phyloP scores from a whole-genome alignment of 1,139 yeast genomes.

The Meyerozyma sp. region DNA sequence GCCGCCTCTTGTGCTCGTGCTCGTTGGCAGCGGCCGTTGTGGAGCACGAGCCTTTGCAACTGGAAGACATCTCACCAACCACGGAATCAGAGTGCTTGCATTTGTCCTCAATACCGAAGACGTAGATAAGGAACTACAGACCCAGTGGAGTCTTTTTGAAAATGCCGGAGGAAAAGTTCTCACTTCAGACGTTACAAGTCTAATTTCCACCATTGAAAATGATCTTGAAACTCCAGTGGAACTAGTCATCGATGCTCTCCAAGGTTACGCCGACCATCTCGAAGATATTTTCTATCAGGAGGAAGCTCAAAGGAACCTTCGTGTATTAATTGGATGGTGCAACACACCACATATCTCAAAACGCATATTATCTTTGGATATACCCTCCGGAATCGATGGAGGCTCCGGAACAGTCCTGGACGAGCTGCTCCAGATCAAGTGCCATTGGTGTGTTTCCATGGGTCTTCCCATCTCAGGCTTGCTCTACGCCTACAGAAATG shows the following conservation, averaged over 20 bases:
- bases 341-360: slow-evolving; percentile 45
- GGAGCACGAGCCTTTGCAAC: slow-evolving; percentile 76
- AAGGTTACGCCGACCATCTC: slow-evolving; percentile 73
- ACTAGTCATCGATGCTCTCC: slow-evolving; percentile 72
- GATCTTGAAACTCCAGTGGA: slow-evolving; percentile 72
- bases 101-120: slow-evolving; percentile 39
- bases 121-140: slow-evolving; percentile 21
- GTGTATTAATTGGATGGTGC: slow-evolving; percentile 61
- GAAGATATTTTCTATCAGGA: slow-evolving; percentile 39
- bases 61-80: slow-evolving; percentile 74
- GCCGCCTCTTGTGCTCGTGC: slow-evolving; percentile 69
- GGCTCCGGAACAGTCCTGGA: slow-evolving; percentile 62
- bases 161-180: slow-evolving; percentile 40
- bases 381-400: slow-evolving; percentile 82
- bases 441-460: slow-evolving; percentile 59
- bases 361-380: slow-evolving; percentile 65
- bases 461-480: slow-evolving; percentile 73
- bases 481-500: slow-evolving; percentile 52
- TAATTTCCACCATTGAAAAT: slow-evolving; percentile 27
- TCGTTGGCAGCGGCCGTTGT: slow-evolving; percentile 69
- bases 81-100: slow-evolving; percentile 66
- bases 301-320: slow-evolving; percentile 36
- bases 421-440: slow-evolving; percentile 21
- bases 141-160: slow-evolving; percentile 52
- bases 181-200: slow-evolving; percentile 25